Evolutionary conservation across 805 yeast genomes (phyloP).

Genomic region (Hanseniaspora vineae): DNA sequence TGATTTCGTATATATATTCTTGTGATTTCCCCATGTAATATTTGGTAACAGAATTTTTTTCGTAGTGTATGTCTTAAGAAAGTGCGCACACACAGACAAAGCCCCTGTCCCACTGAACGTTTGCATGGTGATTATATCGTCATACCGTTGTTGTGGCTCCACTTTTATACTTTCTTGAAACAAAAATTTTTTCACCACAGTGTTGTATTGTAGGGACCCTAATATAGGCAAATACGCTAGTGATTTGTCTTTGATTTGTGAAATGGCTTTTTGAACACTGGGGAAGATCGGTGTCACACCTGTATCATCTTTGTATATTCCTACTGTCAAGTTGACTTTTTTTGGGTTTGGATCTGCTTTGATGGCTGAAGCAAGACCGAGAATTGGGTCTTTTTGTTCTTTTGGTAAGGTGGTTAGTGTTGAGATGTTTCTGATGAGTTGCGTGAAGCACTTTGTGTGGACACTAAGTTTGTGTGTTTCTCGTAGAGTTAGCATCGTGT

Average conservation of each 20-base stretch:
- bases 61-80: constrained; percentile 39
- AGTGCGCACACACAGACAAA: constrained; percentile 77
- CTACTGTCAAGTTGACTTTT: constrained; percentile 81
- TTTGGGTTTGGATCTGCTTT: constrained; percentile 45
- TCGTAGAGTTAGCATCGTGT: no score
- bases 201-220: constrained; percentile 60
- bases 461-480: no score
- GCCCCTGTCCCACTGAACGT: constrained; percentile 96
- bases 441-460: no score
- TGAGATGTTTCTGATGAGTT: no score
- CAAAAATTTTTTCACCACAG: constrained; percentile 54
- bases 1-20: constrained; percentile 58
- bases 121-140: constrained; percentile 70
- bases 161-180: constrained; percentile 47
- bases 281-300: constrained; percentile 89
- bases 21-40: constrained; percentile 97
- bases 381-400: constrained; percentile 84
- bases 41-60: constrained; percentile 52
- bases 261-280: constrained; percentile 46
- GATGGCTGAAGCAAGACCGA: constrained; percentile 67
- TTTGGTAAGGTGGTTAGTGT: background rate
- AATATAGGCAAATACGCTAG: constrained; percentile 44
- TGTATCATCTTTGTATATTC: constrained; percentile 83
- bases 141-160: constrained; percentile 43
- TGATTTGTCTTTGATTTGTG: constrained; percentile 25